Percentiles rank a stretch among this genome's conserved stretches.
Conservation (phyloP, 768 basidiomycete species). For the Boletus eberwhitei region DNA sequence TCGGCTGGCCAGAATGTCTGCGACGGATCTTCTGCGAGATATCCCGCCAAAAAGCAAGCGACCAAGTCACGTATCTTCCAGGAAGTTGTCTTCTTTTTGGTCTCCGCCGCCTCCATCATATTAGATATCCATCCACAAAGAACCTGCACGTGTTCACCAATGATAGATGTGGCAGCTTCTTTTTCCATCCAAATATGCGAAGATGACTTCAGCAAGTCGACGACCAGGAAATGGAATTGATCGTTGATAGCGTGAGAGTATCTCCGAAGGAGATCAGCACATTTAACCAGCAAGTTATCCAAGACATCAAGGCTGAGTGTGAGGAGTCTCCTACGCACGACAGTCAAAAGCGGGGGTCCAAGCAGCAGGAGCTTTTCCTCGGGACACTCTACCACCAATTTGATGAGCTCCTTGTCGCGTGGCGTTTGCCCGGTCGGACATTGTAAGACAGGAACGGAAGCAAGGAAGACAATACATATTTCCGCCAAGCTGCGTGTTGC, state of each 20-base stretch:
- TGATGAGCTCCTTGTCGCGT: conserved; percentile 58
- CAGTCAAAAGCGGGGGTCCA: conserved; percentile 52
- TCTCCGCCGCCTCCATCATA: conserved; percentile 36
- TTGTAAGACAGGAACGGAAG: conserved; percentile 61
- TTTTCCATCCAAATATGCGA: conserved; percentile 53
- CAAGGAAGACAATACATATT: conserved; percentile 57
- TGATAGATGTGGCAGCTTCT: conserved; percentile 28
- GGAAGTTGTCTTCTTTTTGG: conserved; percentile 41
- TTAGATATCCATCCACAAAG: conserved; percentile 56
- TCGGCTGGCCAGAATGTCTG: conserved; percentile 46
- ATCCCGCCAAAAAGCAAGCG: conserved; percentile 62
- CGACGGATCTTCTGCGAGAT: conserved; percentile 55
- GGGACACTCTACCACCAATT: conserved; percentile 47
- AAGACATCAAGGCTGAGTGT: conserved; percentile 50
- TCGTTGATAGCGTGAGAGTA: conserved; percentile 59
- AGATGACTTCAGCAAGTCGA: conserved; percentile 66
- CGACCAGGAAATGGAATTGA: conserved; percentile 46
- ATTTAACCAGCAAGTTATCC: conserved; percentile 48
- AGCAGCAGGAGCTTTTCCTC: conserved; percentile 58
- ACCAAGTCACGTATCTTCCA: conserved; percentile 71
- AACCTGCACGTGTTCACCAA: conserved; percentile 43
- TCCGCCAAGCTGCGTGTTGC: conserved; percentile 40
- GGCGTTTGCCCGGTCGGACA: conserved; percentile 55
- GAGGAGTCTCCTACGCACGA: conserved; percentile 53
- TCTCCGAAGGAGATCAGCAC: conserved; percentile 48